Percentiles rank a stretch among this genome's conserved stretches.
Conservation (phyloP, 2,329 filamentous ascomycete genomes). For the Amauroascus verrucosus region DNA sequence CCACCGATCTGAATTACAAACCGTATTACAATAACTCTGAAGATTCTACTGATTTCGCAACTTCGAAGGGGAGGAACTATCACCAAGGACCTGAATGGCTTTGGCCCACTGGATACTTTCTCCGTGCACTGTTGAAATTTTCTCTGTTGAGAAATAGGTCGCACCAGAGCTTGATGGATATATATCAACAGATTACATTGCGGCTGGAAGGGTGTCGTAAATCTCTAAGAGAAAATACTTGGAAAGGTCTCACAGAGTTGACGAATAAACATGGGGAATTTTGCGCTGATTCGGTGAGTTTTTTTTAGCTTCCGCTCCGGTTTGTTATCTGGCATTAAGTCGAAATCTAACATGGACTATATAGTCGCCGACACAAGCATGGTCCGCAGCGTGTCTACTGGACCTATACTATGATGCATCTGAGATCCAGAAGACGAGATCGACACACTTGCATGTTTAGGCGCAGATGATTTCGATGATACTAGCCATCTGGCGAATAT, state of each 20-base stretch:
- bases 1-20: slow-evolving; percentile 81
- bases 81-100: slow-evolving; percentile 98
- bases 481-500: too few relatives aligned
- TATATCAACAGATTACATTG: slow-evolving; percentile 87
- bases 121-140: slow-evolving; percentile 83
- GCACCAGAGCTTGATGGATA: slow-evolving; percentile 59
- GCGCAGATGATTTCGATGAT: not conserved
- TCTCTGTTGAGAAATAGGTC: slow-evolving; percentile 63
- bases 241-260: slow-evolving; percentile 86
- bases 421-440: slow-evolving; percentile 9
- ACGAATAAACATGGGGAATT: slow-evolving; percentile 80
- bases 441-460: not conserved
- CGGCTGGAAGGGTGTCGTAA: slow-evolving; percentile 74
- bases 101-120: slow-evolving; percentile 94
- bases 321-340: slow-evolving; percentile 1
- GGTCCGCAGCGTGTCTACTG: slow-evolving; percentile 89
- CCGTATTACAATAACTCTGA: slow-evolving; percentile 93
- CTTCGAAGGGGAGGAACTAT: slow-evolving; percentile 90
- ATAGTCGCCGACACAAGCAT: slow-evolving; percentile 86
- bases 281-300: slow-evolving; percentile 76
- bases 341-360: slow-evolving; percentile 14
- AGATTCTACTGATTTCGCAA: slow-evolving; percentile 82
- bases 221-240: slow-evolving; percentile 66
- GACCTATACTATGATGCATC: slow-evolving; percentile 87
- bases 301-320: not conserved